phyloP scores from a whole-genome alignment of 768 basidiomycete genomes.

The Nevesoporus exiguus region DNA sequence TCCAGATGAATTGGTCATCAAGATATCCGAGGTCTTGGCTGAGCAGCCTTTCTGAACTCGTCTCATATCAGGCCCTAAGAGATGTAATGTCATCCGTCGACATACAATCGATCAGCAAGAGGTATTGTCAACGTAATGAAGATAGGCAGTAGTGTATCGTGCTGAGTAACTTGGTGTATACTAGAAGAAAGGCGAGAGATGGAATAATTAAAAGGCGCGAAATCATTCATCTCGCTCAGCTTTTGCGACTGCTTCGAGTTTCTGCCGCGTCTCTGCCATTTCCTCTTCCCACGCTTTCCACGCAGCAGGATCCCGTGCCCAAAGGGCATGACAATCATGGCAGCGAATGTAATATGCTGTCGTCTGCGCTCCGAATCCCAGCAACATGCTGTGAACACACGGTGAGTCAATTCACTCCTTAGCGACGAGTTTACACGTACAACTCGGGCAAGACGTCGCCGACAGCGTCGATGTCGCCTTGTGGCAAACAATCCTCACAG shows the following conservation, averaged over 20 bases:
- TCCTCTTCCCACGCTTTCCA: conserved; percentile 46
- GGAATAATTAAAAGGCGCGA: not conserved
- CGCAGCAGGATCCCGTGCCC: conserved; percentile 32
- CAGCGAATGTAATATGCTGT: conserved; percentile 50
- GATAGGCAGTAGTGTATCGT: not conserved
- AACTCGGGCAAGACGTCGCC: conserved; percentile 59
- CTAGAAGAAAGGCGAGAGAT: not conserved
- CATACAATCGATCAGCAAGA: not conserved
- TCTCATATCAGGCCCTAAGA: not conserved
- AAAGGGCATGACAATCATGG: conserved; percentile 43
- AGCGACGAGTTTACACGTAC: conserved; percentile 33
- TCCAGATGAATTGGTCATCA: conserved; percentile 46
- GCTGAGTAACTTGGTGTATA: not conserved
- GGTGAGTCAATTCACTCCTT: conserved; percentile 8
- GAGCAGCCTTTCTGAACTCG: conserved; percentile 49
- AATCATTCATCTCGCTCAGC: not conserved
- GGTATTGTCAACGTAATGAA: not conserved
- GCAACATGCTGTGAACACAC: conserved; percentile 32
- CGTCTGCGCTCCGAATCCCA: conserved; percentile 36
- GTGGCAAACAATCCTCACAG: conserved; percentile 59
- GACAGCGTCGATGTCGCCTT: conserved; percentile 46
- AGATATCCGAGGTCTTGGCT: conserved; percentile 49
- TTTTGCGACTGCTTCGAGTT: conserved; percentile 24
- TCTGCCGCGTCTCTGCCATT: conserved; percentile 35
- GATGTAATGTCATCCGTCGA: not conserved